A percentile compares a stretch with the other conserved stretches of the same genome.
phyloP scores from a whole-genome alignment of 257 asterid genomes.

The Petunia axillaris region DNA sequence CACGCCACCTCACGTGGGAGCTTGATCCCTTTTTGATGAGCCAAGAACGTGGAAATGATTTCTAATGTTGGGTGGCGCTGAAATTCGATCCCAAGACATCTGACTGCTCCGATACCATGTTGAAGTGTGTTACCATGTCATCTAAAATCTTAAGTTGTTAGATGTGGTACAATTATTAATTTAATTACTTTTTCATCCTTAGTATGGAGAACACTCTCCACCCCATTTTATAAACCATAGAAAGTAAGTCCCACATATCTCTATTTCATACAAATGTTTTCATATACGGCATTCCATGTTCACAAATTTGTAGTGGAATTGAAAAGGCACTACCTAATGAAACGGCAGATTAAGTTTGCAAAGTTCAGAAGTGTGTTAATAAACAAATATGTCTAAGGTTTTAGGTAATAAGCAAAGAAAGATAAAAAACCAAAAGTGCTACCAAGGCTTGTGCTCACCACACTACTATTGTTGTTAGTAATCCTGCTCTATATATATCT shows the following conservation, averaged over 20 bases:
- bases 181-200: not conserved
- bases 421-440: not conserved
- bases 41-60: too few relatives aligned
- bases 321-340: too few relatives aligned
- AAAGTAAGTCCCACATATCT: not conserved
- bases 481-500: conserved; percentile 41
- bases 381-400: too few relatives aligned
- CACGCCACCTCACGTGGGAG: too few relatives aligned
- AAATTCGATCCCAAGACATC: too few relatives aligned
- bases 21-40: too few relatives aligned
- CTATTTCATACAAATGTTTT: conserved; percentile 33
- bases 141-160: too few relatives aligned
- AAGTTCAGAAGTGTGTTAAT: conserved; percentile 10
- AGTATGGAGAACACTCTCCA: conserved; percentile 61
- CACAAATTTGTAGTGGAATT: not conserved
- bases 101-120: too few relatives aligned
- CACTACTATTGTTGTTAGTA: conserved; percentile 8
- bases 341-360: not conserved
- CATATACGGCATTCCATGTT: conserved; percentile 35
- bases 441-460: conserved; percentile 39
- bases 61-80: too few relatives aligned
- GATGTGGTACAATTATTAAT: too few relatives aligned
- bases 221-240: conserved; percentile 28
- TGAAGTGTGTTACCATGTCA: too few relatives aligned
- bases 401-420: too few relatives aligned